phyloP scores from a whole-genome alignment of 1,284 basidiomycete genomes.

The Anthracocystis panici-leucophaei region DNA sequence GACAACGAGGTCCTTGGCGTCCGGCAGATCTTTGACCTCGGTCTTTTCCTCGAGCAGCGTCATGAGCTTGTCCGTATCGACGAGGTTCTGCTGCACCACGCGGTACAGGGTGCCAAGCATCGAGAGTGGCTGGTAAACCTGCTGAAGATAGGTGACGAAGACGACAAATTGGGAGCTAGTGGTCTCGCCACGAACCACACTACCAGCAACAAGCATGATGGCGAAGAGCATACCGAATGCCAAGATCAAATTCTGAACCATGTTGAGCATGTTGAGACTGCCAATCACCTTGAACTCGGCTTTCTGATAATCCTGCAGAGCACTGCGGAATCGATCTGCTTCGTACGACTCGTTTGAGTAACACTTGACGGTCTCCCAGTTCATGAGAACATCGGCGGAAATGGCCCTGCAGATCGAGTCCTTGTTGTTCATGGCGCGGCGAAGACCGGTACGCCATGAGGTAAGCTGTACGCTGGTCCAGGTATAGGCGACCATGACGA shows the following conservation, averaged over 20 bases:
- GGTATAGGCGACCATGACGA: slow-evolving; percentile 82
- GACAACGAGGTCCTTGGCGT: slow-evolving; percentile 80
- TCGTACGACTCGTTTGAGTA: slow-evolving; percentile 86
- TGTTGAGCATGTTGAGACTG: slow-evolving; percentile 65
- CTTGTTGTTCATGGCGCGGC: slow-evolving; percentile 61
- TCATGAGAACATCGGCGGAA: slow-evolving; percentile 65
- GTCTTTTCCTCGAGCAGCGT: slow-evolving; percentile 71
- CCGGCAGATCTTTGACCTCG: slow-evolving; percentile 83
- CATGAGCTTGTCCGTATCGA: slow-evolving; percentile 73
- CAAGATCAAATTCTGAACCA: slow-evolving; percentile 64
- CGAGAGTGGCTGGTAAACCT: slow-evolving; percentile 72
- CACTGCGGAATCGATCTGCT: slow-evolving; percentile 78
- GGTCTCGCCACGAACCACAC: slow-evolving; percentile 51
- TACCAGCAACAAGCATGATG: slow-evolving; percentile 53
- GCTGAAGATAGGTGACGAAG: slow-evolving; percentile 83
- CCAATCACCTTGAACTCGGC: slow-evolving; percentile 78
- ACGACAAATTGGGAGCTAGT: slow-evolving; percentile 76
- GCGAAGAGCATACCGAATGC: slow-evolving; percentile 62
- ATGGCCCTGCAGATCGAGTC: slow-evolving; percentile 62
- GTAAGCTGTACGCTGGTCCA: slow-evolving; percentile 76
- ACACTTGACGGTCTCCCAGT: slow-evolving; percentile 75
- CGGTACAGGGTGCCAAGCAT: slow-evolving; percentile 67
- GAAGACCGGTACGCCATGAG: slow-evolving; percentile 81
- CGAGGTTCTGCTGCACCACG: slow-evolving; percentile 72
- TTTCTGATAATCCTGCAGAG: slow-evolving; percentile 81